Conservation (phyloP, 2,329 filamentous ascomycete species). For the Myriosclerotinia duriaeana region DNA sequence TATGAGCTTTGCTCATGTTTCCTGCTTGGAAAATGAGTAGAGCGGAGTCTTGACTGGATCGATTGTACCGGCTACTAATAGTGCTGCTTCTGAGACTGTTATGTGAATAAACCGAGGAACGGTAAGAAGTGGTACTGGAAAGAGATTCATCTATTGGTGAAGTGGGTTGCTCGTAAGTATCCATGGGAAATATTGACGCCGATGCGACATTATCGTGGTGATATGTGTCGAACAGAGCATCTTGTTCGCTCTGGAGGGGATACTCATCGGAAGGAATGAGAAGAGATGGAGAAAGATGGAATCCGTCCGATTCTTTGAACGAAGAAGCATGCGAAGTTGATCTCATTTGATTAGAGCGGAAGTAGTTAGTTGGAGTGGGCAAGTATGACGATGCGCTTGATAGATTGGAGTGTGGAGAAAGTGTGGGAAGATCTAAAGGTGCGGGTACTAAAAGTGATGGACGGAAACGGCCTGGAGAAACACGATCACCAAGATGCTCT, state of each 20-base stretch:
- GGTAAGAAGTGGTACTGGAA: slow-evolving; percentile 39
- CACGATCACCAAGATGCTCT: slow-evolving; percentile 33
- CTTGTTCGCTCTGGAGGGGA: slow-evolving; percentile 51
- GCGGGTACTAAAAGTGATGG: slow-evolving; percentile 38
- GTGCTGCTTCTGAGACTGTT: slow-evolving; percentile 36
- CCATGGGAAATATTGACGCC: slow-evolving; percentile 33
- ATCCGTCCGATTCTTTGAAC: slow-evolving; percentile 60
- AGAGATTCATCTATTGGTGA: slow-evolving; percentile 38
- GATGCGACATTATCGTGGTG: slow-evolving; percentile 30
- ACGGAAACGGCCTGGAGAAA: slow-evolving; percentile 36
- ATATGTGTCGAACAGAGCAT: slow-evolving; percentile 37
- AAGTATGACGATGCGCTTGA: slow-evolving; percentile 32
- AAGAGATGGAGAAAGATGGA: slow-evolving; percentile 60
- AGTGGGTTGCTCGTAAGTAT: slow-evolving; percentile 30
- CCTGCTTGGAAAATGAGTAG: slow-evolving; percentile 29
- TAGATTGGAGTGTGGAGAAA: slow-evolving; percentile 38
- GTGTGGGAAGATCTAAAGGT: slow-evolving; percentile 36
- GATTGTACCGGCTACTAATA: slow-evolving; percentile 28
- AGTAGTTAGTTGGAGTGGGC: slow-evolving; percentile 31
- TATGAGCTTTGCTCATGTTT: slow-evolving; percentile 31
- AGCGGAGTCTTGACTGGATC: slow-evolving; percentile 38
- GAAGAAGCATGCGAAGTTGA: slow-evolving; percentile 49
- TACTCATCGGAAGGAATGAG: slow-evolving; percentile 58
- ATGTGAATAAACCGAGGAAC: slow-evolving; percentile 37
- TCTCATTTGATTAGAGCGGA: slow-evolving; percentile 32